Conservation (phyloP, 768 basidiomycete species). For the Phaeotremella skinneri region DNA sequence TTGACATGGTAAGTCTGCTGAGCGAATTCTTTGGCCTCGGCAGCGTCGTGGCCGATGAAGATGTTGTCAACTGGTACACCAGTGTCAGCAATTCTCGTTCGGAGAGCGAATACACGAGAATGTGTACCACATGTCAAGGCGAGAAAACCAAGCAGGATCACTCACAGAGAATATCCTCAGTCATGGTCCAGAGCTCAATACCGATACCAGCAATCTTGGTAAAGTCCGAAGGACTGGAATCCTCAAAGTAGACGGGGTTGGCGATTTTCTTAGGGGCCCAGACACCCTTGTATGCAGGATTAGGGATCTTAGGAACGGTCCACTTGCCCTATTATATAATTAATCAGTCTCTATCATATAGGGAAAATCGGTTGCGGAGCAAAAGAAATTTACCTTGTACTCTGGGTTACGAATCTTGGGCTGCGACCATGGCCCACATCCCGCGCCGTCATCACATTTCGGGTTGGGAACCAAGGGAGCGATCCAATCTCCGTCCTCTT, state of each 20-base stretch:
- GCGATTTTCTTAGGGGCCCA: slow-evolving; percentile 89
- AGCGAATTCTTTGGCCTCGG: slow-evolving; percentile 79
- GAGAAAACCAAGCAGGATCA: too few relatives aligned
- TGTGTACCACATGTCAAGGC: too few relatives aligned
- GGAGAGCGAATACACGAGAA: too few relatives aligned
- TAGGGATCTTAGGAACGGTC: slow-evolving; percentile 90
- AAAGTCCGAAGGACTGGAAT: slow-evolving; percentile 75
- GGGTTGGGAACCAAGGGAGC: slow-evolving; percentile 86
- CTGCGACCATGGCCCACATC: slow-evolving; percentile 94
- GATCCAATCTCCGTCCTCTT: slow-evolving; percentile 99
- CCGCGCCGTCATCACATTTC: slow-evolving; percentile 80
- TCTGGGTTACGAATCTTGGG: slow-evolving; percentile 85
- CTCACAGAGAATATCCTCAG: slow-evolving; percentile 55
- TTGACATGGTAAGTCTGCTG: slow-evolving; percentile 88
- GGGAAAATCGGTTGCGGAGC: not conserved
- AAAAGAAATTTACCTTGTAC: slow-evolving; percentile 62
- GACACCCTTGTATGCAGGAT: slow-evolving; percentile 93
- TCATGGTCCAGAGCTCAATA: slow-evolving; percentile 99
- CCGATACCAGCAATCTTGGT: slow-evolving; percentile 91
- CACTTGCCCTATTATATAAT: slow-evolving; percentile 71
- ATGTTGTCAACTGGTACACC: slow-evolving; percentile 57
- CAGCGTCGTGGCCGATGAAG: slow-evolving; percentile 84
- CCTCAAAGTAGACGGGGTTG: slow-evolving; percentile 91
- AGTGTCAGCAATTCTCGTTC: too few relatives aligned
- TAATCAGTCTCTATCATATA: slow-evolving; percentile 5